These are phyloP conservation scores for Cryphonectria naterciae DNA, from an alignment of 2,329 filamentous ascomycete genomes.

Conservation along the genomic window DNA sequence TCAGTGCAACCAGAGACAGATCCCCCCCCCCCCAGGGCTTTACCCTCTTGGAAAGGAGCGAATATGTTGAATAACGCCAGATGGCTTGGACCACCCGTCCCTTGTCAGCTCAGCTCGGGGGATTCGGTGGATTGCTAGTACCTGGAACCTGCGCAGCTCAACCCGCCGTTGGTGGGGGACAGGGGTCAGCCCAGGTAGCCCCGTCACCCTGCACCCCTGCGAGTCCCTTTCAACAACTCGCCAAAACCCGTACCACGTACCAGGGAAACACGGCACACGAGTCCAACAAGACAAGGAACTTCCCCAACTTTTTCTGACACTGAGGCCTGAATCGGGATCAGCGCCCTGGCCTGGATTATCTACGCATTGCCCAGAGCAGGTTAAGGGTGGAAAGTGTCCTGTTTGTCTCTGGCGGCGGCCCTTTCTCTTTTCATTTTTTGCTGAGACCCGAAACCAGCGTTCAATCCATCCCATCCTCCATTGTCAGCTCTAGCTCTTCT, in stretches of 20 bases:
- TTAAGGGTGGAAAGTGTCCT: not conserved
- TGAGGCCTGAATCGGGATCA: slow-evolving; percentile 16
- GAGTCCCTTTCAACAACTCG: slow-evolving; percentile 11
- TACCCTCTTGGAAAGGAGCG: not conserved
- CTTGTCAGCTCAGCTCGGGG: slow-evolving; percentile 2
- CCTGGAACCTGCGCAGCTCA: slow-evolving; percentile 14
- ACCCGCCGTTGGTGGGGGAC: slow-evolving; percentile 4
- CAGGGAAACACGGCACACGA: not conserved
- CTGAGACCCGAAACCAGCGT: not conserved
- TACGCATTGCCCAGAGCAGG: not conserved
- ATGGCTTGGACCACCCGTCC: not conserved
- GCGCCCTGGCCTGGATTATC: not conserved
- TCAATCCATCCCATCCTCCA: not conserved
- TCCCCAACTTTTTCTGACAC: slow-evolving; percentile 38
- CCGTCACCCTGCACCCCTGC: not conserved
- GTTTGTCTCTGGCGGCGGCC: not conserved
- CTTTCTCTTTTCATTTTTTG: not conserved
- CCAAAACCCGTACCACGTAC: too few species aligned
- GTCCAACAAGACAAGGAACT: slow-evolving; percentile 33
- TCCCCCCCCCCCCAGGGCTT: too few species aligned
- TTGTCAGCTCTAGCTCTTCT: not conserved
- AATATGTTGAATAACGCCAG: not conserved
- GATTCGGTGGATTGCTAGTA: slow-evolving; percentile 16
- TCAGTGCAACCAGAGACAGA: slow-evolving; percentile 3
- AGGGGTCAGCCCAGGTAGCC: slow-evolving; percentile 3